Percentiles rank a stretch among this genome's conserved stretches.
Conservation (phyloP, 1,284 basidiomycete species). For the Ceratobasidium sp. region DNA sequence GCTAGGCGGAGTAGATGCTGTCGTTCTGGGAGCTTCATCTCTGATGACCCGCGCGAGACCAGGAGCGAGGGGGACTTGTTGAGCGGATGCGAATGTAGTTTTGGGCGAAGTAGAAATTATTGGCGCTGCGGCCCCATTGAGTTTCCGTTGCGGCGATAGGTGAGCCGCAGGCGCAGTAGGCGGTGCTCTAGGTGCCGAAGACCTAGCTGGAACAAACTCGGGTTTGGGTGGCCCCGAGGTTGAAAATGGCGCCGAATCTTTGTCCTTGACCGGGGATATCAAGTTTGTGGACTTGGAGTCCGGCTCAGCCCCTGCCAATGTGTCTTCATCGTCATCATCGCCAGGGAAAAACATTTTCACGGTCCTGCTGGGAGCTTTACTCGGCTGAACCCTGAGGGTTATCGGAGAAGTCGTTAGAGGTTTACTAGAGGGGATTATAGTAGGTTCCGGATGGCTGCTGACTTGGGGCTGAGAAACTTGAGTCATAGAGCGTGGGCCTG, state of each 20-base stretch:
- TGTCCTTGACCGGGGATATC: constrained; percentile 16
- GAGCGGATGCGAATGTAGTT: not conserved
- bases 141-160: not conserved
- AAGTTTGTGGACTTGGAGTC: constrained; percentile 31
- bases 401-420: constrained; percentile 11
- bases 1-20: not conserved
- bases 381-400: constrained; percentile 21
- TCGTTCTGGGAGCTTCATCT: constrained; percentile 2
- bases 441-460: constrained; percentile 9
- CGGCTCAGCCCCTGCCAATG: not conserved
- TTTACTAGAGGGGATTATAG: constrained; percentile 2
- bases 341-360: constrained; percentile 50
- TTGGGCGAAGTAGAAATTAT: not conserved
- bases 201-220: constrained; percentile 28
- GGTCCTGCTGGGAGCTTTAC: constrained; percentile 40
- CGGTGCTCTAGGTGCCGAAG: not conserved
- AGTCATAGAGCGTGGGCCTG: constrained; percentile 39
- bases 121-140: not conserved
- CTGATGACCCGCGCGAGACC: constrained; percentile 14
- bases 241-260: not conserved
- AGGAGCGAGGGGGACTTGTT: not conserved
- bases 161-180: not conserved
- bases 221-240: not conserved
- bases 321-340: constrained; percentile 48
- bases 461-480: constrained; percentile 12